phyloP scores from a whole-genome alignment of 345 rosid genomes.

The Citrus maxima region DNA sequence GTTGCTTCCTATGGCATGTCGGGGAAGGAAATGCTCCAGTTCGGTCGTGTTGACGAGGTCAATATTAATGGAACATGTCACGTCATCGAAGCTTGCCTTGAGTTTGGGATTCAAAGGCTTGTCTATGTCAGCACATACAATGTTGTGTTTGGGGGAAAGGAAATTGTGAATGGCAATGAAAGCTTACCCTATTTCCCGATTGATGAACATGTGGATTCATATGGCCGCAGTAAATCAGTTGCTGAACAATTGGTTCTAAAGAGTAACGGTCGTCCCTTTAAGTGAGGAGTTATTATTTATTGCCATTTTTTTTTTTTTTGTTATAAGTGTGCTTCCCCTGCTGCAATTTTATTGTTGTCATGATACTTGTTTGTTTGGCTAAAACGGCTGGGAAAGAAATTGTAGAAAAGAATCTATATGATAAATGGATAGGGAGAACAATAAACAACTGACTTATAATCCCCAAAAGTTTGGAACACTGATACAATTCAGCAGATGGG shows the following conservation, averaged over 20 bases:
- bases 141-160: slow-evolving; percentile 86
- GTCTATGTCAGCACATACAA: slow-evolving; percentile 87
- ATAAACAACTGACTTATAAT: not conserved
- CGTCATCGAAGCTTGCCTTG: slow-evolving; percentile 64
- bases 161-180: slow-evolving; percentile 81
- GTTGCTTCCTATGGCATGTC: slow-evolving; percentile 94
- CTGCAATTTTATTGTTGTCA: too few relatives aligned
- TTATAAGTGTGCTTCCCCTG: too few relatives aligned
- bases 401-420: not conserved
- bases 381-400: not conserved
- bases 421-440: not conserved
- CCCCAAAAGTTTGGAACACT: not conserved
- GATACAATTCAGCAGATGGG: not conserved
- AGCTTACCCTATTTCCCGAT: slow-evolving; percentile 72
- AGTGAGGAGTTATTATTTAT: slow-evolving; percentile 42
- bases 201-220: slow-evolving; percentile 70
- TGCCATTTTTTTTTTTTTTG: not conserved
- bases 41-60: slow-evolving; percentile 76
- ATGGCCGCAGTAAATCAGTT: slow-evolving; percentile 72
- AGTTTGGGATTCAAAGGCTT: slow-evolving; percentile 62
- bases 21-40: slow-evolving; percentile 90
- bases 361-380: not conserved
- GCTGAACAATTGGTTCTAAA: slow-evolving; percentile 85
- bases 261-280: slow-evolving; percentile 64
- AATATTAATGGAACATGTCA: slow-evolving; percentile 83